Evolutionary conservation across 306 rosid species (phyloP).

Genomic region (Morella rubra): DNA sequence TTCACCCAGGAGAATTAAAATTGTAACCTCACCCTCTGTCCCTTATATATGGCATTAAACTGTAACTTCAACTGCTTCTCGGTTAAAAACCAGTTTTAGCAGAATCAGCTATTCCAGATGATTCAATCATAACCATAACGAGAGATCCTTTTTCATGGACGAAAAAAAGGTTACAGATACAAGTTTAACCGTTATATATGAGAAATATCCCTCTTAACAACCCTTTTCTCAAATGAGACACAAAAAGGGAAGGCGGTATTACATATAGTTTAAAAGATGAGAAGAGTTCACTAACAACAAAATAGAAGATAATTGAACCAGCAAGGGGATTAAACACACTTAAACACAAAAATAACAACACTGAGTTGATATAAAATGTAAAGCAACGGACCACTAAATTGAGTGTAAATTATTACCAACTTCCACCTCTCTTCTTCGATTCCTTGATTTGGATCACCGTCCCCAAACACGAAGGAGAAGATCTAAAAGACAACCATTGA

Average conservation of each 20-base stretch:
- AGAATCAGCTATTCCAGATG: too few relatives aligned
- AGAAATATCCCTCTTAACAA: background rate
- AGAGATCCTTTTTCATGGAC: too few relatives aligned
- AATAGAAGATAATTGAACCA: constrained; percentile 1
- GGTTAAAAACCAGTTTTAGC: too few relatives aligned
- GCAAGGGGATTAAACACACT: constrained; percentile 5
- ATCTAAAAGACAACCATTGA: constrained; percentile 47
- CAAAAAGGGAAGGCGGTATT: too few relatives aligned
- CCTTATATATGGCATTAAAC: background rate
- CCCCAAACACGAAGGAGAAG: constrained; percentile 97
- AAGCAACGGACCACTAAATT: constrained; percentile 88
- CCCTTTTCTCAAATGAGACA: background rate
- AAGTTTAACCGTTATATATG: too few relatives aligned
- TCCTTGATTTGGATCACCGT: constrained; percentile 99
- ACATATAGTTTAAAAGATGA: background rate
- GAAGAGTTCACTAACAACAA: background rate
- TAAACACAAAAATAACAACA: constrained; percentile 14
- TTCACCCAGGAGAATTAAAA: background rate
- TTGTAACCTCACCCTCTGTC: background rate
- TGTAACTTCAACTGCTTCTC: too few relatives aligned
- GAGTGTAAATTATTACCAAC: constrained; percentile 97
- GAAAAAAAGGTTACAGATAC: too few relatives aligned
- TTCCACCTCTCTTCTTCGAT: constrained; percentile 99
- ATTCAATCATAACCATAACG: too few relatives aligned
- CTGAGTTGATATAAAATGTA: constrained; percentile 32